Conservation (phyloP, 768 basidiomycete genomes). For the Vararia minispora region DNA sequence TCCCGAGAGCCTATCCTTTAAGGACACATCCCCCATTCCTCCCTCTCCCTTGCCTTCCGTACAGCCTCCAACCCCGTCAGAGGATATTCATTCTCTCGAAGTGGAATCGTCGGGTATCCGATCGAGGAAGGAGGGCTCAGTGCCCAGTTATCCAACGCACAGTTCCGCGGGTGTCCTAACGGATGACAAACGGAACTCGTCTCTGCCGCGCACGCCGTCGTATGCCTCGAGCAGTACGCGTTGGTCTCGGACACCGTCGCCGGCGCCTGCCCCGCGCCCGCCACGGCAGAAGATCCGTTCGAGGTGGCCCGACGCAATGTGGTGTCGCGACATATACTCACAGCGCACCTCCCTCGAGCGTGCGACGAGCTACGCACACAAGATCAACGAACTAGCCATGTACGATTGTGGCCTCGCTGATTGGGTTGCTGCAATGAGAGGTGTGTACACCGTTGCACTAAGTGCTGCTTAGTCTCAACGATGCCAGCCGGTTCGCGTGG, state of each 20-base stretch:
- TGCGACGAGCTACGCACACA: constrained; percentile 61
- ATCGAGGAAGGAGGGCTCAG: constrained; percentile 1
- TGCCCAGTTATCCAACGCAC: constrained; percentile 5
- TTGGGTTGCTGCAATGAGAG: constrained; percentile 55
- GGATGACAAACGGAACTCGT: constrained; percentile 33
- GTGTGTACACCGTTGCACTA: no score
- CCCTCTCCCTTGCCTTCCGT: no score
- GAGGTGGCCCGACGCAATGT: constrained; percentile 55
- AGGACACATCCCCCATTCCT: no score
- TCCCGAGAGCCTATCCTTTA: no score
- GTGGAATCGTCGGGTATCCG: no score
- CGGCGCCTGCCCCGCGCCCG: constrained; percentile 7
- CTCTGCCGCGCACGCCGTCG: constrained; percentile 61
- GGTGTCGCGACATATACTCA: constrained; percentile 49
- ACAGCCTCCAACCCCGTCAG: no score
- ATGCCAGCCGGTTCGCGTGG: constrained; percentile 14
- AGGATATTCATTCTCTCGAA: no score
- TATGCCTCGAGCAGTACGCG: constrained; percentile 9
- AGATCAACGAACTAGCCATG: constrained; percentile 71
- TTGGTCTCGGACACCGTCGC: constrained; percentile 14
- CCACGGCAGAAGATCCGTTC: constrained; percentile 24
- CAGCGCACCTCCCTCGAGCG: constrained; percentile 54
- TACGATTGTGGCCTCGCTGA: constrained; percentile 68
- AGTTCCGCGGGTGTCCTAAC: constrained; percentile 17
- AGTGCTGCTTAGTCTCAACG: no score